Percentiles rank a stretch among this genome's conserved stretches.
phyloP scores from a whole-genome alignment of 2,329 filamentous ascomycete species.

The Elsinoe perseae region DNA sequence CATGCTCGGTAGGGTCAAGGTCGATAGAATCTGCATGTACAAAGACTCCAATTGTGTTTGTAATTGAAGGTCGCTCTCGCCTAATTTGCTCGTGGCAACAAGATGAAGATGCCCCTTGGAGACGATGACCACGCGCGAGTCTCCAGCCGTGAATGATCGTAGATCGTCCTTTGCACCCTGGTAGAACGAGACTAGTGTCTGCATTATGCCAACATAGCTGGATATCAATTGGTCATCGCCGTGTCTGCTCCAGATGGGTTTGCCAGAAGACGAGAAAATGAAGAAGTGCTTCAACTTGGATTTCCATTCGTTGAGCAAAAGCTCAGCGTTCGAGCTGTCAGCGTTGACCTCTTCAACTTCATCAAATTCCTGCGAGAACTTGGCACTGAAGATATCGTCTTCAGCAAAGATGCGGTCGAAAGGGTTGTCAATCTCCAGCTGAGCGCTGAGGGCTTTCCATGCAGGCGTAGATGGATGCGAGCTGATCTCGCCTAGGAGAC shows the following conservation, averaged over 20 bases:
- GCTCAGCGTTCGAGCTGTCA: slow-evolving; percentile 48
- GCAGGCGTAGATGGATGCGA: slow-evolving; percentile 57
- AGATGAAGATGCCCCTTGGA: slow-evolving; percentile 85
- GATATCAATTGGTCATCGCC: slow-evolving; percentile 86
- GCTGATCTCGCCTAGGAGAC: slow-evolving; percentile 66
- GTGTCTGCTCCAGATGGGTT: slow-evolving; percentile 94
- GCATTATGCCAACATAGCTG: slow-evolving; percentile 86
- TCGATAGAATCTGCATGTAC: slow-evolving; percentile 98
- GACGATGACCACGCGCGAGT: slow-evolving; percentile 75
- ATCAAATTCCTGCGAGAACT: slow-evolving; percentile 73
- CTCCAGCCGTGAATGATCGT: slow-evolving; percentile 77
- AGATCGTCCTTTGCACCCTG: slow-evolving; percentile 71
- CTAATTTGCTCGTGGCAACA: slow-evolving; percentile 82
- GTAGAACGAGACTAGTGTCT: slow-evolving; percentile 97
- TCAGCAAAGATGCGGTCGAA: slow-evolving; percentile 49
- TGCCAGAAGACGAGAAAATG: slow-evolving; percentile 90
- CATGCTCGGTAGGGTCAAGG: slow-evolving; percentile 79
- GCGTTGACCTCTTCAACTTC: slow-evolving; percentile 54
- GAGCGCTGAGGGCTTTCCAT: slow-evolving; percentile 59
- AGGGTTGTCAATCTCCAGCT: slow-evolving; percentile 50
- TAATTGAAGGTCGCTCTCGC: slow-evolving; percentile 86
- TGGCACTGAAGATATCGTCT: slow-evolving; percentile 47
- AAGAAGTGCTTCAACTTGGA: slow-evolving; percentile 94
- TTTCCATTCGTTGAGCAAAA: slow-evolving; percentile 67
- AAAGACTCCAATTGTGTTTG: slow-evolving; percentile 82